phyloP scores from a whole-genome alignment of 495 filamentous ascomycete genomes.

The Aspergillus cristatus region DNA sequence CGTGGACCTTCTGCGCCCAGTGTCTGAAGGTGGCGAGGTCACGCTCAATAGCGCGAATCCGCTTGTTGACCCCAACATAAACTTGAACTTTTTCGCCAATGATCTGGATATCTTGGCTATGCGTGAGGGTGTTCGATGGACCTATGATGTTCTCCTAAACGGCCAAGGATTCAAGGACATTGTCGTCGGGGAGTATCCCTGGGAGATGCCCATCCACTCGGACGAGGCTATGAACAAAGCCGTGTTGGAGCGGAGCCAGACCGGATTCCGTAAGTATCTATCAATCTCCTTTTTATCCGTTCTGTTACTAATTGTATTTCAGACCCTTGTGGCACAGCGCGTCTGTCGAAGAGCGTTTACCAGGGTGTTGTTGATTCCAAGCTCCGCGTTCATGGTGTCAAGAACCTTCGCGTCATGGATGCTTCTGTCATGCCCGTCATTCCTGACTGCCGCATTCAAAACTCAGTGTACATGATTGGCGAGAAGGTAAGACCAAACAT shows the following conservation, averaged over 20 bases:
- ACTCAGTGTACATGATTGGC: slow-evolving; percentile 49
- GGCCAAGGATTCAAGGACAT: slow-evolving; percentile 52
- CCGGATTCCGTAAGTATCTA: no score
- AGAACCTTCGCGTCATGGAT: slow-evolving; percentile 42
- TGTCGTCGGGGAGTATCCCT: slow-evolving; percentile 45
- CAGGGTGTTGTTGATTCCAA: slow-evolving; percentile 46
- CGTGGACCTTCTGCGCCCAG: slow-evolving; percentile 49
- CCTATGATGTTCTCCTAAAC: slow-evolving; percentile 45
- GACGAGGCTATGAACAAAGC: slow-evolving; percentile 48
- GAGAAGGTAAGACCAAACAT: no score
- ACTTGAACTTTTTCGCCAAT: slow-evolving; percentile 50
- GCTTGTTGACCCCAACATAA: slow-evolving; percentile 45
- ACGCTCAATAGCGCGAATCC: slow-evolving; percentile 45
- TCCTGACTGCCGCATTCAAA: slow-evolving; percentile 33
- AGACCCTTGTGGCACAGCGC: slow-evolving; percentile 46
- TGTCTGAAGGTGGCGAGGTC: slow-evolving; percentile 43
- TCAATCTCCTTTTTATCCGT: no score
- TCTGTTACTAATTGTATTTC: no score
- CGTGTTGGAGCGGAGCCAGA: slow-evolving; percentile 49
- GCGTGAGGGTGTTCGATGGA: slow-evolving; percentile 46
- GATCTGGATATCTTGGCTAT: slow-evolving; percentile 47
- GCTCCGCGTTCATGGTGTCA: slow-evolving; percentile 45
- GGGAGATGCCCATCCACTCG: slow-evolving; percentile 45
- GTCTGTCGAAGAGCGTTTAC: slow-evolving; percentile 41
- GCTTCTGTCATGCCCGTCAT: slow-evolving; percentile 29